These are phyloP conservation scores for Carnegiea gigantea DNA, from an alignment of 179 eudicot species.

Conservation along the genomic window DNA sequence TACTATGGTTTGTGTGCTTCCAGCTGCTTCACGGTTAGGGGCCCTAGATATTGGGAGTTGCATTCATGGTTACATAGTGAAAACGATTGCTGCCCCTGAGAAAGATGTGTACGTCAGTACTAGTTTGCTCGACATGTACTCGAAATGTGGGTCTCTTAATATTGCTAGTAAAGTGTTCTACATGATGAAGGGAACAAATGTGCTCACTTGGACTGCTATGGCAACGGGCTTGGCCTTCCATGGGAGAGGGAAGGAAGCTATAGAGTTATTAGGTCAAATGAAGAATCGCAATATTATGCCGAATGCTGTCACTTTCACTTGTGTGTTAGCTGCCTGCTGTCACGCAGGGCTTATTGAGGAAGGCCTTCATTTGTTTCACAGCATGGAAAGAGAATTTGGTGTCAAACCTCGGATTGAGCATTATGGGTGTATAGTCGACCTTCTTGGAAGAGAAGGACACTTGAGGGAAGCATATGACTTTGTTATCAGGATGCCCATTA, in stretches of 20 bases:
- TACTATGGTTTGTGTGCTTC: slow-evolving; percentile 51
- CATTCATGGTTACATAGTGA: slow-evolving; percentile 49
- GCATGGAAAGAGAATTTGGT: slow-evolving; percentile 42
- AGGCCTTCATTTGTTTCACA: slow-evolving; percentile 47
- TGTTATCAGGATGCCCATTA: slow-evolving; percentile 30
- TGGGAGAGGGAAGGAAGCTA: slow-evolving; percentile 52
- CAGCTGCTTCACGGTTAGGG: slow-evolving; percentile 54
- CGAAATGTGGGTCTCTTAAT: slow-evolving; percentile 57
- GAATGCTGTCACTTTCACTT: slow-evolving; percentile 55
- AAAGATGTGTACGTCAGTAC: slow-evolving; percentile 55
- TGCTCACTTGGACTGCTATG: slow-evolving; percentile 68
- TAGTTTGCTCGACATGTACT: slow-evolving; percentile 58
- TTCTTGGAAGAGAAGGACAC: slow-evolving; percentile 69
- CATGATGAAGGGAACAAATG: slow-evolving; percentile 42
- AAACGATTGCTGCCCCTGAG: slow-evolving; percentile 30
- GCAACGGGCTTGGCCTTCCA: slow-evolving; percentile 50
- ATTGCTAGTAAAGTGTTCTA: slow-evolving; percentile 37
- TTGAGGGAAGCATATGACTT: slow-evolving; percentile 61
- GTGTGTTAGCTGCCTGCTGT: slow-evolving; percentile 57
- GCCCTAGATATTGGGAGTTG: slow-evolving; percentile 44
- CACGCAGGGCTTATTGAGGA: slow-evolving; percentile 54
- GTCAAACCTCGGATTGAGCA: slow-evolving; percentile 44
- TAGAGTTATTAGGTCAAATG: slow-evolving; percentile 47
- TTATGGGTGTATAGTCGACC: slow-evolving; percentile 74
- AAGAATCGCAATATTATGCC: slow-evolving; percentile 37